Conservation (phyloP, 2,329 filamentous ascomycete genomes). For the Diaporthe velutina region DNA sequence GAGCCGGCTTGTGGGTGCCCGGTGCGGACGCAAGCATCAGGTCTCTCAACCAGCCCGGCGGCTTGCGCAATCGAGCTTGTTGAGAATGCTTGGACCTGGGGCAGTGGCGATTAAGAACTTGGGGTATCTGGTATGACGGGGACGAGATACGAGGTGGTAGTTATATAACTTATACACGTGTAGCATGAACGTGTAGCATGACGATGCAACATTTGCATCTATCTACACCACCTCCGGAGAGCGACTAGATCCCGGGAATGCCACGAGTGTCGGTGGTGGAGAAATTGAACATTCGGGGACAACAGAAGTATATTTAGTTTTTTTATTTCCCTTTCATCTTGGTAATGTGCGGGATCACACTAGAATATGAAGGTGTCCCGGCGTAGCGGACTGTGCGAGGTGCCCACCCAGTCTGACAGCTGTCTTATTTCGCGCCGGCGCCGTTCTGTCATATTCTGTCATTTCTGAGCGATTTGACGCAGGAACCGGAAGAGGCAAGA, state of each 20-base stretch:
- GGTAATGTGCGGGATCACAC: background rate
- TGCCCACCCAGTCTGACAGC: slow-evolving; percentile 8
- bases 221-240: background rate
- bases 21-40: slow-evolving; percentile 2
- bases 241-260: slow-evolving; percentile 3
- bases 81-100: background rate
- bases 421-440: slow-evolving; percentile 1
- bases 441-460: slow-evolving; percentile 15
- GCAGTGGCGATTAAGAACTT: background rate
- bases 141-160: slow-evolving; percentile 22
- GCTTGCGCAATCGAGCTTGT: slow-evolving; percentile 26
- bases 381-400: background rate
- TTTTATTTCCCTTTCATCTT: slow-evolving; percentile 6
- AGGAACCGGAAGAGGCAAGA: slow-evolving; percentile 25
- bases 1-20: background rate
- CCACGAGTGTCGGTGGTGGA: slow-evolving; percentile 1
- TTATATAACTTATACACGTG: slow-evolving; percentile 1
- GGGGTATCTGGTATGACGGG: background rate
- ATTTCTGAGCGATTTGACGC: slow-evolving; percentile 32
- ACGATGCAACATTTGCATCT: background rate
- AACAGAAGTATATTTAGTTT: slow-evolving; percentile 12
- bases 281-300: background rate
- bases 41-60: background rate
- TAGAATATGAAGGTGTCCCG: background rate
- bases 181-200: slow-evolving; percentile 22